These are phyloP conservation scores for Dactylellina cionopaga DNA, from an alignment of 2,329 filamentous ascomycete species.

Conservation along the genomic window DNA sequence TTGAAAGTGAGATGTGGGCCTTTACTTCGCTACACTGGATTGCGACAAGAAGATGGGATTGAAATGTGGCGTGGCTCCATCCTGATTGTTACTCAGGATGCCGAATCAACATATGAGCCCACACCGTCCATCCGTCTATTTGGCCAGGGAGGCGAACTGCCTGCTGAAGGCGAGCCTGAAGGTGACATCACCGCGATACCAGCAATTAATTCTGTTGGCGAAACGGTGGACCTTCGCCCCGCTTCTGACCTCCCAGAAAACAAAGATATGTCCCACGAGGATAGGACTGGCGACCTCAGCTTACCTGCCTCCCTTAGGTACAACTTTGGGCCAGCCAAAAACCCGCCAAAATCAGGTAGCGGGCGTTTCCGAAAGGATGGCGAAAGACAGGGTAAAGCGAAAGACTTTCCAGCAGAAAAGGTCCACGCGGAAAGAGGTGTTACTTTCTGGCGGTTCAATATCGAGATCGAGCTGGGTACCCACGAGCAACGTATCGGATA, in stretches of 20 bases:
- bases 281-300: constrained; percentile 12
- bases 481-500: constrained; percentile 87
- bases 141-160: constrained; percentile 62
- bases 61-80: constrained; percentile 93
- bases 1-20: constrained; percentile 91
- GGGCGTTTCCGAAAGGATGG: constrained; percentile 70
- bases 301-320: constrained; percentile 42
- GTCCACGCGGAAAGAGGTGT: constrained; percentile 85
- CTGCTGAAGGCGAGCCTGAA: constrained; percentile 57
- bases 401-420: constrained; percentile 81
- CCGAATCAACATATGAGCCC: constrained; percentile 82
- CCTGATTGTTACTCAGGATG: constrained; percentile 93
- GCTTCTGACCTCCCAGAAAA: constrained; percentile 59
- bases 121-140: constrained; percentile 83
- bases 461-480: constrained; percentile 85
- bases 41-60: constrained; percentile 70
- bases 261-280: constrained; percentile 61
- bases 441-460: constrained; percentile 97
- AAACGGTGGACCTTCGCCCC: constrained; percentile 23
- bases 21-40: constrained; percentile 86
- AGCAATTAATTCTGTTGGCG: constrained; percentile 14
- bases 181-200: constrained; percentile 26
- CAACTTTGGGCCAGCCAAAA: constrained; percentile 31
- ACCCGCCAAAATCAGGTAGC: constrained; percentile 29
- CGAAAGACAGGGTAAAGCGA: constrained; percentile 81